A percentile compares a stretch with the other conserved stretches of the same genome.
These are phyloP conservation scores for Polyporus tsugae DNA, from an alignment of 1,284 basidiomycete species.

Conservation along the genomic window DNA sequence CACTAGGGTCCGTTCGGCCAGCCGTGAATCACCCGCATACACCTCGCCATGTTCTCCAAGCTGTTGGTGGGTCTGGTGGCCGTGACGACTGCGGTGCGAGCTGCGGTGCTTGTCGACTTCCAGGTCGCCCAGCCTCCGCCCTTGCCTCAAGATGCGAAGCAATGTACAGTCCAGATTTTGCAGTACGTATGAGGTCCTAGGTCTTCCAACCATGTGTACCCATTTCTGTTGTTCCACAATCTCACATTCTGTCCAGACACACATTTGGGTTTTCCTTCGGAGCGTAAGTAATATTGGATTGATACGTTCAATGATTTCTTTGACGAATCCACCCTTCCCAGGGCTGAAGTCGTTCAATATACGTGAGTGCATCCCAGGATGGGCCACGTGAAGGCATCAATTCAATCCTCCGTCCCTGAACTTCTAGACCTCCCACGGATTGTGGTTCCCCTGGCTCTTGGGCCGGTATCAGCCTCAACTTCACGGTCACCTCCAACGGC, in stretches of 20 bases:
- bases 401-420: background rate
- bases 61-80: constrained; percentile 28
- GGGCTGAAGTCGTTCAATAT: constrained; percentile 71
- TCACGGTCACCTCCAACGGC: constrained; percentile 81
- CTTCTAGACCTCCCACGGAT: constrained; percentile 68
- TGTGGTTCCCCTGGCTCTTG: constrained; percentile 78
- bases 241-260: constrained; percentile 50
- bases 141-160: constrained; percentile 61
- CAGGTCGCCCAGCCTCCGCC: constrained; percentile 77
- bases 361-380: constrained; percentile 51
- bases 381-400: background rate
- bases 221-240: background rate
- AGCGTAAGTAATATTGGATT: constrained; percentile 54
- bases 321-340: constrained; percentile 39
- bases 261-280: constrained; percentile 79
- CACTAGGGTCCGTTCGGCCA: background rate
- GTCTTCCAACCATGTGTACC: too few species aligned
- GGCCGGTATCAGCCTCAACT: constrained; percentile 78
- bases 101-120: constrained; percentile 68
- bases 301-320: too few species aligned
- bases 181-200: constrained; percentile 54
- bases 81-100: constrained; percentile 34
- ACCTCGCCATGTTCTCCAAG: constrained; percentile 23
- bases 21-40: background rate
- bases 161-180: constrained; percentile 71